Evolutionary conservation across 371 early-diverging fungal species (phyloP), one percentile per base, ranked within the genome.

Genomic region (Actinomortierella ambigua): DNA sequence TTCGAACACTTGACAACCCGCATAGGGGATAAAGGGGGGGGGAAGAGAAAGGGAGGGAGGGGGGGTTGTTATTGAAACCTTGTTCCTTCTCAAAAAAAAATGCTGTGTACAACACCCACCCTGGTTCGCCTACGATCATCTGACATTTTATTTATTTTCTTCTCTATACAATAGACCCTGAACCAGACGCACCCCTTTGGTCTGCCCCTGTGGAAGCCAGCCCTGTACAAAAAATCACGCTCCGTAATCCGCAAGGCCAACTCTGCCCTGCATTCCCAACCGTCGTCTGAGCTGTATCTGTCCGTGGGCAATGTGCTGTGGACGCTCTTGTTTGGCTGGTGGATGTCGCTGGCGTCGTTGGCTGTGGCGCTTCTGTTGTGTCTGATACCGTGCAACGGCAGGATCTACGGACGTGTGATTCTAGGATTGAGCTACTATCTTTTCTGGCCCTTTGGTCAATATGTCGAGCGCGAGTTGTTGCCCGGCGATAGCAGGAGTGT

Each of bases 171-270:
- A 43, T 75, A 92, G 85, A 88, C 89, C 17, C 88, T 93, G 69
- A 93, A 93, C 70, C 83, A 80, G 29, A 78, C 81, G 11, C 96
- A 96, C 80, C 96, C 95, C 14, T 98, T 98, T 68, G 98, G 98
- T 55, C 75, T 97, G 53, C 92, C 92, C 14, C 82, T 97, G n/a
- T 98, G 98, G 98, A 98, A 98, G 71, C 95, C 96, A 11, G 96
- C 97, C 4, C 82, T 98, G 26, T 98, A 97, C 82, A 93, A 94
- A 56, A 98, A 98, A 69, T 82, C 87, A n/a, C 90, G 98, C 24
- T 88, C 91, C 8, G 91, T 96, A 53, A 88, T 89, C 24, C 85
- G 86, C 1, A 84, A 83, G 5, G 93, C 93, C 46, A 88, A 93
- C 59, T 76, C 82, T 17, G 95, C 93, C 3, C 79, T 98, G 50